Evolutionary conservation across 768 basidiomycete genomes (phyloP), one percentile per base, ranked within the genome.

Genomic region (Stropharia rugosoannulata): DNA sequence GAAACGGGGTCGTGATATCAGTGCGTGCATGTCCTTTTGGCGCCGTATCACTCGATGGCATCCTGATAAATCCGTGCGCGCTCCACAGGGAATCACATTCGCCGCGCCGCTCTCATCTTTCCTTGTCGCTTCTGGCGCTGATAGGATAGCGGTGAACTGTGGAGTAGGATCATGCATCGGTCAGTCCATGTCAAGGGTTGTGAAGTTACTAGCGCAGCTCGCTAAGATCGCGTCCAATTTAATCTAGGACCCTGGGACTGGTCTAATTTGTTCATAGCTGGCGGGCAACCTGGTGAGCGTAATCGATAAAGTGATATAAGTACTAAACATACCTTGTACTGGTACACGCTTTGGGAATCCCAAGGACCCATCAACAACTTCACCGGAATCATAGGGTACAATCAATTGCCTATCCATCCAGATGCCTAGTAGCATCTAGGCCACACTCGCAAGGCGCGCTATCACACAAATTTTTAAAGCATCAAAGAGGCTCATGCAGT

Each of bases 1-100:
- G 84, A 37, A 80, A 65, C 12, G 85, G 84, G 6, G 80, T 84
- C 10, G 66, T 59, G n/a, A 69, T 87, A 61, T 84, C 79, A n/a
- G 84, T 86, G 59, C 59, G 78, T 62, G n/a, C 22, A 25, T 19
- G 9, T 43, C 6, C 25, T 43, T 27, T 22, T 35, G 32, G n/a
- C 15, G 8, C 10, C 25, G 37, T 13, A 44, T 32, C 38, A 52
- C 18, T 27, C 16, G 16, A 52, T 29, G 7, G 7, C 7, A 52
- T 37, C 15, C 40, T 43, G 13, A 52, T 50, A 37, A n/a, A 39
- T 22, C 22, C 16, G 39, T 9, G 18, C 5, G n/a, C 19, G 40
- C 9, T 9, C 18, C 19, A 27, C 16, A 85, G 80, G 74, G 71
- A 57, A 67, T 88, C 61, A 80, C 72, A 61, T 86, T 87, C 63